Percentiles rank a stretch among this genome's conserved stretches.
Conservation (phyloP, 2,329 filamentous ascomycete species). For the Stagonosporopsis cucurbitacearum region DNA sequence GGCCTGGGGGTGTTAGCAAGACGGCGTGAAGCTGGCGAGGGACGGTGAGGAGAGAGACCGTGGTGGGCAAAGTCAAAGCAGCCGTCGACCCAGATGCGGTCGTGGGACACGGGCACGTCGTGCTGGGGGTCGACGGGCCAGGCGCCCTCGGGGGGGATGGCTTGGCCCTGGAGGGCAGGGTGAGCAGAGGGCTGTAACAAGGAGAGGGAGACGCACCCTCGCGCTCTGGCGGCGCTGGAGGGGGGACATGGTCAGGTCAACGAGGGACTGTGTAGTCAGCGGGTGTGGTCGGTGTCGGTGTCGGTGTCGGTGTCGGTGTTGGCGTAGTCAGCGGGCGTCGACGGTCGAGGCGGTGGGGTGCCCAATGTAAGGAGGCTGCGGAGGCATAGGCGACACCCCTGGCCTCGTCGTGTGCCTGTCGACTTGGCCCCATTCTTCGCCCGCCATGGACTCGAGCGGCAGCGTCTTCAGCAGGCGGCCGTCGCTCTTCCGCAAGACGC, state of each 20-base stretch:
- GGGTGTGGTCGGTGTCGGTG: too few species aligned
- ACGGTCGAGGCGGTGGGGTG: too few species aligned
- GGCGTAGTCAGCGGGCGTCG: too few species aligned
- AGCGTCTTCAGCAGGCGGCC: constrained; percentile 41
- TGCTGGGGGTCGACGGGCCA: constrained; percentile 72
- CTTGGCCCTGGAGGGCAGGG: constrained; percentile 38
- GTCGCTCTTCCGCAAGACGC: constrained; percentile 39
- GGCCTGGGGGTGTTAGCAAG: constrained; percentile 62
- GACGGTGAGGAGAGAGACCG: constrained; percentile 58
- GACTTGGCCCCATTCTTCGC: too few species aligned
- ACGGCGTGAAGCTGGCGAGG: neutral
- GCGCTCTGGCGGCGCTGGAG: constrained; percentile 49
- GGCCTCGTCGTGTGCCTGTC: too few species aligned
- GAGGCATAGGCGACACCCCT: too few species aligned
- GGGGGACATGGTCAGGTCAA: constrained; percentile 16
- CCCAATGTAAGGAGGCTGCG: too few species aligned
- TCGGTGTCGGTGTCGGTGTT: too few species aligned
- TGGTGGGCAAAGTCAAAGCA: constrained; percentile 99
- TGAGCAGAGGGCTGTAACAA: too few species aligned
- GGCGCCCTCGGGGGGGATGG: constrained; percentile 59
- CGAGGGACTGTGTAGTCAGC: too few species aligned
- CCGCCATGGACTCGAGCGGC: too few species aligned
- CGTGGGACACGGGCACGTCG: constrained; percentile 63
- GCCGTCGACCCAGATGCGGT: constrained; percentile 95
- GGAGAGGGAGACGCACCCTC: constrained; percentile 2